phyloP scores from a whole-genome alignment of 805 yeast species.

The Ogataea neopini region DNA sequence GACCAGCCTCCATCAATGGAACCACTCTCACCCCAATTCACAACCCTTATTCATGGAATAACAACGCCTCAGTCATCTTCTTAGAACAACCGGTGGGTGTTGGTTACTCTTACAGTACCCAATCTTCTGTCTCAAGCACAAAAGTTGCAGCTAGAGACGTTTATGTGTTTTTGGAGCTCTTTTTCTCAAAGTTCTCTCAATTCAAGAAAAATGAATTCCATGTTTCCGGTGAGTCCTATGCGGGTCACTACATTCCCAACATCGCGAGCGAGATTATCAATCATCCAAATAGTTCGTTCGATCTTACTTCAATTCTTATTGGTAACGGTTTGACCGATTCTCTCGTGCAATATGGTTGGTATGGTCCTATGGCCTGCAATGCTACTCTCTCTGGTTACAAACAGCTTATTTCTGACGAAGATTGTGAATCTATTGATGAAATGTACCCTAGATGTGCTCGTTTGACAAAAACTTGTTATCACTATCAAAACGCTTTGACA shows the following conservation, averaged over 20 bases:
- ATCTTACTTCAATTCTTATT: constrained; percentile 75
- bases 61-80: constrained; percentile 81
- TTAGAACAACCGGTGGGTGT: constrained; percentile 89
- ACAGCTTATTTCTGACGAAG: constrained; percentile 72
- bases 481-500: constrained; percentile 69
- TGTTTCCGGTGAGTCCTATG: constrained; percentile 92
- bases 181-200: constrained; percentile 70
- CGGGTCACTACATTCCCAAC: constrained; percentile 91
- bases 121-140: constrained; percentile 62
- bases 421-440: constrained; percentile 69
- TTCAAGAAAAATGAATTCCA: constrained; percentile 64
- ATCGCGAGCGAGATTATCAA: constrained; percentile 79
- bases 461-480: constrained; percentile 78
- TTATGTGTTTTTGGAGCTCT: constrained; percentile 74
- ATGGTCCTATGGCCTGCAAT: constrained; percentile 92
- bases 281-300: constrained; percentile 56
- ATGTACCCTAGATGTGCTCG: constrained; percentile 76
- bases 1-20: constrained; percentile 67
- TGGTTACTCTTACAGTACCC: constrained; percentile 60
- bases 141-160: constrained; percentile 84
- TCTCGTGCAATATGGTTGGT: constrained; percentile 71
- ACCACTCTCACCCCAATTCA: constrained; percentile 59
- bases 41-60: constrained; percentile 84
- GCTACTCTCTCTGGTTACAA: constrained; percentile 73
- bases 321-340: constrained; percentile 94